Conservation (phyloP, 2,329 filamentous ascomycete species). For the Aspergillus nomiae region DNA sequence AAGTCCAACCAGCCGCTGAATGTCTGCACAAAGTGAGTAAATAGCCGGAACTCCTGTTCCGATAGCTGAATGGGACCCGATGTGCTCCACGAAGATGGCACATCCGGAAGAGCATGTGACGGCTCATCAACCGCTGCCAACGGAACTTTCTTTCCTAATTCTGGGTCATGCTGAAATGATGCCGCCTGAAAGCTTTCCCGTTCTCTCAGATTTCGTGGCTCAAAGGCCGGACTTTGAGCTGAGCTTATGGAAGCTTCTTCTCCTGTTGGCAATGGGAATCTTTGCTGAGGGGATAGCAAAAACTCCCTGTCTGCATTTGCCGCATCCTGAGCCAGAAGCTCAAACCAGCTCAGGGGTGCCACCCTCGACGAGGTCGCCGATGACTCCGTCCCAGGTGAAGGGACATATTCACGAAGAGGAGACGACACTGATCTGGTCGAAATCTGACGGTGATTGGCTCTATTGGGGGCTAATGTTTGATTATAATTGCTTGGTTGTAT, state of each 20-base stretch:
- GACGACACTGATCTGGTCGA: constrained; percentile 2
- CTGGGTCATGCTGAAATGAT: constrained; percentile 17
- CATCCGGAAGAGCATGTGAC: constrained; percentile 11
- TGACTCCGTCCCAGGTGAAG: constrained; percentile 35
- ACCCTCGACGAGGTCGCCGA: constrained; percentile 37
- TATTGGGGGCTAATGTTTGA: neutral
- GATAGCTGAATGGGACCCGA: constrained; percentile 14
- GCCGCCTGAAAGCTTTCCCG: constrained; percentile 25
- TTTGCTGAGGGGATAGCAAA: constrained; percentile 20
- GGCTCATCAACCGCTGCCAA: constrained; percentile 24
- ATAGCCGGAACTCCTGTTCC: constrained; percentile 12
- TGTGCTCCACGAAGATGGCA: constrained; percentile 18
- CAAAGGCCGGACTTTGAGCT: constrained; percentile 6
- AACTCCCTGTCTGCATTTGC: constrained; percentile 19
- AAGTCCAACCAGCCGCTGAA: constrained; percentile 46
- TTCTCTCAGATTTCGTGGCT: constrained; percentile 13
- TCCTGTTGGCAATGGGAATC: constrained; percentile 8
- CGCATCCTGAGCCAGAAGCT: constrained; percentile 35
- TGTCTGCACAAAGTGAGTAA: constrained; percentile 18
- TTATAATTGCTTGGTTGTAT: constrained; percentile 8
- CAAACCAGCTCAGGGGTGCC: constrained; percentile 53
- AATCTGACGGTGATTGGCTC: constrained; percentile 4
- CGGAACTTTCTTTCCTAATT: constrained; percentile 20
- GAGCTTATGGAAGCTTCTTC: constrained; percentile 26
- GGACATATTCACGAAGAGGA: constrained; percentile 15